These are phyloP conservation scores for Silene latifolia DNA, from an alignment of 148 eudicot genomes.

Conservation along the genomic window DNA sequence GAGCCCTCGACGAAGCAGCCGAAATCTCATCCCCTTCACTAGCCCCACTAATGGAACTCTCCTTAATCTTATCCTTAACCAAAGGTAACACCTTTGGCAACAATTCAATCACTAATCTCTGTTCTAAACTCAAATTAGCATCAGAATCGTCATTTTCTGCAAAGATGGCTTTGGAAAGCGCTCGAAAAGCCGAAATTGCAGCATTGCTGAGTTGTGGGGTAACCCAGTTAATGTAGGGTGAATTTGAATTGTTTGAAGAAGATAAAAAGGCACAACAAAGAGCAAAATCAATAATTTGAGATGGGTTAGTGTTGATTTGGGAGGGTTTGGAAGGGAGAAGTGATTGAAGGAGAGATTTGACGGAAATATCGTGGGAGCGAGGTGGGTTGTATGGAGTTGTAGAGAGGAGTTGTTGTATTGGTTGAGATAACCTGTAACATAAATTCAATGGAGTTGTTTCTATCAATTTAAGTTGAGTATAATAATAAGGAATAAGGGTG, in stretches of 20 bases:
- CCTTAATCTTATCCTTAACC: conserved; percentile 62
- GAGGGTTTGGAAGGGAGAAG: conserved; percentile 46
- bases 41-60: conserved; percentile 55
- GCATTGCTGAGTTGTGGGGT: conserved; percentile 40
- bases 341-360: conserved; percentile 61
- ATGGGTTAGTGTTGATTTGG: conserved; percentile 16
- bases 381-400: conserved; percentile 55
- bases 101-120: conserved; percentile 60
- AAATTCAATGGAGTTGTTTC: neutral
- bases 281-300: conserved; percentile 44
- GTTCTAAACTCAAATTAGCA: conserved; percentile 36
- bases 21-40: conserved; percentile 61
- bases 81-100: conserved; percentile 59
- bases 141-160: conserved; percentile 19
- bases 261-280: conserved; percentile 63
- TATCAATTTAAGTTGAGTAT: neutral
- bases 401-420: conserved; percentile 45
- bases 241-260: conserved; percentile 40
- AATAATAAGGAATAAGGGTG: no score
- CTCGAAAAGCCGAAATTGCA: conserved; percentile 48
- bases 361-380: conserved; percentile 42
- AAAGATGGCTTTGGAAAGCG: conserved; percentile 34
- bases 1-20: conserved; percentile 69
- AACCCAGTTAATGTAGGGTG: conserved; percentile 56
- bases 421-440: conserved; percentile 48